Evolutionary conservation across 2,329 filamentous ascomycete species (phyloP).

Genomic region (Colletotrichum brevisporum): DNA sequence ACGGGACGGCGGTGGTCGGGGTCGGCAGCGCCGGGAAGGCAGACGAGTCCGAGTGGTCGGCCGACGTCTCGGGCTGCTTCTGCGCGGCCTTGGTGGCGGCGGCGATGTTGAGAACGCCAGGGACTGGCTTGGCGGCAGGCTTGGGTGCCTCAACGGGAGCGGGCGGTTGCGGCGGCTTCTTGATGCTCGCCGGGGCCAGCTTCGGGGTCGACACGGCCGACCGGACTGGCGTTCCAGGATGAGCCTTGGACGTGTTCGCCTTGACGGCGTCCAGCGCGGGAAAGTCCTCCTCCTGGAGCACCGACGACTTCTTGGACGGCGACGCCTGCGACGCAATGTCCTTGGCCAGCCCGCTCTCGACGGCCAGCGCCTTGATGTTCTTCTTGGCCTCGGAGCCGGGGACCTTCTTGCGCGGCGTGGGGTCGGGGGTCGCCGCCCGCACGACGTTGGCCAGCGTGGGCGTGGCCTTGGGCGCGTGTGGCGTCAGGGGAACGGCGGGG

Average conservation of each 20-base stretch:
- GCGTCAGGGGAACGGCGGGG: constrained; percentile 39
- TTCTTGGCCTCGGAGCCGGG: constrained; percentile 56
- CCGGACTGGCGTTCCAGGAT: constrained; percentile 49
- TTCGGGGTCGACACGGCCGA: constrained; percentile 54
- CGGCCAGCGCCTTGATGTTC: constrained; percentile 60
- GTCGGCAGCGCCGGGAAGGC: constrained; percentile 67
- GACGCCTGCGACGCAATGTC: constrained; percentile 59
- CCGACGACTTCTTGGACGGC: constrained; percentile 38
- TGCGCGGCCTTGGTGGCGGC: constrained; percentile 58
- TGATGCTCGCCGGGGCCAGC: constrained; percentile 50
- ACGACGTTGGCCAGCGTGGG: constrained; percentile 44
- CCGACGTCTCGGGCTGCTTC: constrained; percentile 48
- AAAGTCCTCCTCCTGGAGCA: constrained; percentile 74
- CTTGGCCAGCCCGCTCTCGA: constrained; percentile 62
- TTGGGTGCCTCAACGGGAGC: constrained; percentile 20
- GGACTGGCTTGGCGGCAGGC: constrained; percentile 48
- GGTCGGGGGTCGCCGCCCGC: constrained; percentile 49
- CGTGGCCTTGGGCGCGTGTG: constrained; percentile 38
- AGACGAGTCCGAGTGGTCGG: constrained; percentile 53
- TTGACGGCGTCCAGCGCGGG: constrained; percentile 68
- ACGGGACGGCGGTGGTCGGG: constrained; percentile 61
- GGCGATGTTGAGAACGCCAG: constrained; percentile 64
- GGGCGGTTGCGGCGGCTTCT: constrained; percentile 48
- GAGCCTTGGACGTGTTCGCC: constrained; percentile 52
- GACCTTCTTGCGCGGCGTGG: constrained; percentile 49